Evolutionary conservation across 2,329 filamentous ascomycete species (phyloP), one percentile per base, ranked within the genome.

Genomic region (Diaporthe helianthi): DNA sequence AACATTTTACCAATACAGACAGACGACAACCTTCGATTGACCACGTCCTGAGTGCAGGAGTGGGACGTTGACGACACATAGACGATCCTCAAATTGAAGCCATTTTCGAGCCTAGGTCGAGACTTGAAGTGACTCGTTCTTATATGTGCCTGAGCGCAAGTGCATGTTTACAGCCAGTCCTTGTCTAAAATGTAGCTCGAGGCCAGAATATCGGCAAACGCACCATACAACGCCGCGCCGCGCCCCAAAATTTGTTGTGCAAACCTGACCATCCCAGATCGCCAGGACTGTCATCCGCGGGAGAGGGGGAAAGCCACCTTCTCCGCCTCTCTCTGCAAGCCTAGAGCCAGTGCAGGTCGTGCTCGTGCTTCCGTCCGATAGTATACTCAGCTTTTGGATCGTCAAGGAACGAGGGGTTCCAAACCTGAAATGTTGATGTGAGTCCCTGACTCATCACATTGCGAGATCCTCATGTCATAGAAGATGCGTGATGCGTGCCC

Each of bases 181-280:
- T 22, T 60, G 24, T 60, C 55, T 53, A 47, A 52, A 33, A 52
- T 33, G 46, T 47, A 51, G 55, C 65, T 41, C 29, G 17, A 64
- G 38, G 31, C 22, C 31, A 58, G 17, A 51, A 53, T 44, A 19
- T 63, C 24, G 60, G 51, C 38, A 64, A 51, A 41, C 47, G 29
- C 38, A 46, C 64, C 68, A 49, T 49, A 41, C 31, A 70, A 70
- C 68, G 68, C 68, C 68, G n/a, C 49, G 68, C 68, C 68, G n/a
- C 49, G 68, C 68, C 68, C 38, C 17, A 64, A 26, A 38, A 49
- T 22, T 47, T 19, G 22, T 33, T 31, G 26, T 22, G 22, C 33
- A 26, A 44, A 49, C 38, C 52, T 13, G 29, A 9, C 31, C 44
- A 33, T 49, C 49, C 22, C 52, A 58, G 22, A 51, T 29, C 52